Base-by-base conservation (phyloP, 306 rosid genomes). In the Arachis hypogaea region DNA sequence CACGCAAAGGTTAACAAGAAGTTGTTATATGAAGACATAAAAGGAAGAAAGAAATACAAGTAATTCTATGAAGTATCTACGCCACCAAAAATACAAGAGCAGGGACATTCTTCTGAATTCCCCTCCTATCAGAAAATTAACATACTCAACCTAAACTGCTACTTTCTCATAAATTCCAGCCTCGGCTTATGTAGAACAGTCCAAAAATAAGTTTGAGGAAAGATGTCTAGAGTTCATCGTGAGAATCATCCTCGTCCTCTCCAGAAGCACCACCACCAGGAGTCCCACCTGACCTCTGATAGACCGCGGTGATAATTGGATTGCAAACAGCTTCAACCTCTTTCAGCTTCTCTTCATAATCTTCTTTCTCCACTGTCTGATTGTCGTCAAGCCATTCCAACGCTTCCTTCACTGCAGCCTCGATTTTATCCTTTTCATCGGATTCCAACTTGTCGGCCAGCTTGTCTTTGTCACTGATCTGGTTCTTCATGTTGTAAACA, bases 271-370 rank as follows among this genome's bases (percentile, higher is more conserved):
- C 93, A 11, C 86, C 93, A 7, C 91, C 93, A 1, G 99, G 89
- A 41, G 88, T 93, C 0, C 99, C 99, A 28, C 99, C 98, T 0
- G 99, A 86, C 38, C 96, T 82, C 85, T 95, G 99, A 73, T 95
- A 95, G 0, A 95, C 97, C 0, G 99, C 92, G 4, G 90, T 80
- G 78, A 95, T 90, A 54, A 95, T 95, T 14, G 99, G 99, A 72
- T 95, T 95, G 72, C 99, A 95, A n/a, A 90, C 97, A 0, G 97
- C 98, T 72, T 95, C 99, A 0, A 95, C 97, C 73, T 95, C 99
- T 66, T 95, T 95, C 9, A 95, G 92, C 83, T 95, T 95, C 89
- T 95, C 99, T 0, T 95, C 99, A 0, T 92, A 95, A 67, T 95
- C 99, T 62, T 95, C 99, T 74, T 95, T 95, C 90, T 95, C 99